Evolutionary conservation across 1,284 basidiomycete species (phyloP), one percentile per base, ranked within the genome.

Genomic region (Cryptococcus sp.): DNA sequence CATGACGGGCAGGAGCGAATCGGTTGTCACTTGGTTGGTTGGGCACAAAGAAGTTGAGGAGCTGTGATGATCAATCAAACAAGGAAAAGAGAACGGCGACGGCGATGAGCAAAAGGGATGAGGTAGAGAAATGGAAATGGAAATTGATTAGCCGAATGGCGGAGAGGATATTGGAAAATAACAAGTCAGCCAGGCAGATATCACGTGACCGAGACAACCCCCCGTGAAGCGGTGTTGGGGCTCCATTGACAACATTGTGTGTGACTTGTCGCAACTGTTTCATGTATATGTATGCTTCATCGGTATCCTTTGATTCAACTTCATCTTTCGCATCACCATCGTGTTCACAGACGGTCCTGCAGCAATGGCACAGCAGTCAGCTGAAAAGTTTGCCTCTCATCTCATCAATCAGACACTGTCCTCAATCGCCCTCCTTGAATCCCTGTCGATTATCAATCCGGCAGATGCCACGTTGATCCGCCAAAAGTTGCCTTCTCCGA

Each of bases 351-450:
- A 16, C 40, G 20, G 6, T 39, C 39, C 44, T 26, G 43, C 49
- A 49, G 50, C 44, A 19, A 58, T 58, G 57, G 25, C 54, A 13
- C 54, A 58, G 34, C 55, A 63, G 16, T 53, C 62, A 29, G 66
- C 66, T 19, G 70, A 76, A 41, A 55, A 67, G 1, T 67, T 75
- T 26, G 69, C 72, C 2, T 64, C 69, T 1, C 73, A 75, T 54
- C 64, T 77, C 43, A 62, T 77, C 63, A 66, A 67, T 25, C 75
- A 77, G 64, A 77, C 74, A 8, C 54, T 70, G 17, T 57, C 70
- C 10, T 69, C 67, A 17, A 62, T 77, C 39, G 57, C 64, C 29
- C 52, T 74, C 13, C 67, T 77, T 39, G 74, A 77, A 54, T 64
- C 63, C 34, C 64, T 77, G 23, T 47, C 53, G 49, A 46, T 76